Base-by-base conservation (phyloP, 75 land plant species). In the Picea sitchensis region DNA sequence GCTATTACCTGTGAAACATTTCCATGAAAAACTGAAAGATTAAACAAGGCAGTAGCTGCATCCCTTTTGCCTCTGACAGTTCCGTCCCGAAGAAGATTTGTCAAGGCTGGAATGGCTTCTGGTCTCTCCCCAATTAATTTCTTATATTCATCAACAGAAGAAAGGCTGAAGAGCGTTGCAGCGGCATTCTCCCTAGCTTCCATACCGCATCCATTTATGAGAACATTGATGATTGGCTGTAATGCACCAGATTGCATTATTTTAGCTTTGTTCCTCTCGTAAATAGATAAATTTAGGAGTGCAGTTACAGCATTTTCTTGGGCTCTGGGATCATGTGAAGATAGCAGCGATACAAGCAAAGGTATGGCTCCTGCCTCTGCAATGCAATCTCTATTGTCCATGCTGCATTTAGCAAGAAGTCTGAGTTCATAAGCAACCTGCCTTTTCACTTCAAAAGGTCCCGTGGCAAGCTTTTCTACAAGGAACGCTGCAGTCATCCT, bases 271-370 rank as follows among this genome's bases (percentile, higher is more conserved):
- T 92, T 94, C 71, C 81, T 82, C 5, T 90, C 86, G 20, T 68
- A 67, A 9, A 94, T 90, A 32, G 96, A 92, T 2, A 94, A 84
- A 79, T 94, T 94, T 44, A 92, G 86, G 47, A 94, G 58, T 5
- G 95, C 86, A n/a, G 96, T 94, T 15, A 94, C 91, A 14, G 95
- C 89, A 76, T 94, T 82, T 38, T 90, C 96, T 73, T 94, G 95
- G 7, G 89, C 88, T 73, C 75, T 85, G 11, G 86, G 59, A 61
- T 92, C 91, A 0, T 77, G 81, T 14, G 63, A 75, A 64, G 80
- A 80, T 20, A 14, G 12, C 56, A 51, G 56, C 56, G 56, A 51
- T 11, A 51, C 56, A 26, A 59, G 71, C 38, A 92, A 51, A 51
- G 56, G 56, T 51, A 51, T 51, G 11, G 56, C 56, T 51, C 56